Evolutionary conservation across 192 early-diverging fungal species (phyloP), one percentile per base, ranked within the genome.

Genomic region (Dissophora ornata): DNA sequence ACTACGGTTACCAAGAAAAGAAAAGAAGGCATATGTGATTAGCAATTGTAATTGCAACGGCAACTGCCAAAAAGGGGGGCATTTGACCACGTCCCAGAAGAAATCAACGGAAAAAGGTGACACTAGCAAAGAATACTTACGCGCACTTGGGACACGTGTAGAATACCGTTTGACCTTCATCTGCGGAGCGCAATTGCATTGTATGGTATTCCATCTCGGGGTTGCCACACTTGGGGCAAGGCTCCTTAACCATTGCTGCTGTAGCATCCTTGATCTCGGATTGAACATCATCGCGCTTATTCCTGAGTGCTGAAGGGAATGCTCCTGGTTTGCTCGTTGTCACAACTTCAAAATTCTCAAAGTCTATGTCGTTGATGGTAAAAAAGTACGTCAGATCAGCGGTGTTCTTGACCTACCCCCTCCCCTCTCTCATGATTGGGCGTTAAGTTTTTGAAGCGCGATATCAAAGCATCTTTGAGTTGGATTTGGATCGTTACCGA

Each of bases 121-220:
- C n/a, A n/a, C n/a, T n/a, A n/a, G n/a, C n/a, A n/a, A n/a, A n/a
- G n/a, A 12, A 45, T 40, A 81, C 85, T 62, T 92, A 94, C 84
- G 95, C 96, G 85, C 97, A 99, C 82, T 96, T 94, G 38, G 89
- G 86, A 83, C 97, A 99, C 65, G 87, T 92, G 83, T 96, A 98
- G 77, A 99, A 99, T n/a, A 99, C 89, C n/a, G 97, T 99, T 83
- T 99, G 97, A 41, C 97, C 97, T 90, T 99, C 97, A 89, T 99
- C 97, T 15, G 97, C 97, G 63, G 93, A 95, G 45, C 97, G 92
- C 75, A 99, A 83, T 80, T 99, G 97, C 82, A 96, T 93, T 3
- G 97, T 97, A 71, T 97, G 91, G 81, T 94, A 99, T 16, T 89
- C 91, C 94, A 99, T 96, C 84, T 97, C 96, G 18, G 90, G 88